These are phyloP conservation scores for Ganoderma sp. DNA, from an alignment of 1,284 basidiomycete genomes.

Conservation along the genomic window DNA sequence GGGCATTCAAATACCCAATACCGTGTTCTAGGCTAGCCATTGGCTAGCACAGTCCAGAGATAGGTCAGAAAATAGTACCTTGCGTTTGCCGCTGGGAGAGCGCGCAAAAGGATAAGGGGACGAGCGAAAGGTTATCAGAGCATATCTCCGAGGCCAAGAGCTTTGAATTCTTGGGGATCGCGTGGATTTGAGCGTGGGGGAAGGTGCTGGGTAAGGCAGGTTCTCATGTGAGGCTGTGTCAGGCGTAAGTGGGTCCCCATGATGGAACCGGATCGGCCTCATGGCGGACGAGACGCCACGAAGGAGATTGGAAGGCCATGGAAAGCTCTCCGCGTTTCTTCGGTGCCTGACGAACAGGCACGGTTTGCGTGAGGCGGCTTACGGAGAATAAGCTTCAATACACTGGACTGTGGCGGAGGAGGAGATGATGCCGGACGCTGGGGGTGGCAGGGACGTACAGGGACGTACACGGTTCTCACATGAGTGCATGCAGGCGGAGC, in stretches of 20 bases:
- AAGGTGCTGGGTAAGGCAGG: neutral
- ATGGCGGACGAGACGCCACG: conserved; percentile 22
- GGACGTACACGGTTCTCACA: conserved; percentile 21
- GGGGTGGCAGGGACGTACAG: conserved; percentile 14
- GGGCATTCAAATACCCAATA: too few relatives aligned
- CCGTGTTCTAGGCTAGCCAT: too few relatives aligned
- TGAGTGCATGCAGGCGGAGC: conserved; percentile 18
- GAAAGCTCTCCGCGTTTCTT: conserved; percentile 26
- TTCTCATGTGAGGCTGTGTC: conserved; percentile 18
- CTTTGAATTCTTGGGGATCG: neutral
- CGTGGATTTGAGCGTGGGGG: neutral
- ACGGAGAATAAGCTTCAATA: conserved; percentile 23
- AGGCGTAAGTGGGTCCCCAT: conserved; percentile 24
- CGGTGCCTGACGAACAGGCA: conserved; percentile 33
- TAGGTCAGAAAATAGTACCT: neutral
- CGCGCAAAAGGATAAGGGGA: neutral
- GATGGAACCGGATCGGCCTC: conserved; percentile 26
- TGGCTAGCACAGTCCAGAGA: too few relatives aligned
- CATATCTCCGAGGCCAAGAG: conserved; percentile 1
- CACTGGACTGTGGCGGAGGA: conserved; percentile 8
- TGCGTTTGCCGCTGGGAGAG: neutral
- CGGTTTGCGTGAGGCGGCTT: conserved; percentile 23
- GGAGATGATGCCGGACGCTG: conserved; percentile 16
- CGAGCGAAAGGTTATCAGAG: neutral
- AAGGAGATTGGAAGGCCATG: conserved; percentile 23